These are phyloP conservation scores for Tulasnella sp. DNA, from an alignment of 768 basidiomycete species.

Conservation along the genomic window DNA sequence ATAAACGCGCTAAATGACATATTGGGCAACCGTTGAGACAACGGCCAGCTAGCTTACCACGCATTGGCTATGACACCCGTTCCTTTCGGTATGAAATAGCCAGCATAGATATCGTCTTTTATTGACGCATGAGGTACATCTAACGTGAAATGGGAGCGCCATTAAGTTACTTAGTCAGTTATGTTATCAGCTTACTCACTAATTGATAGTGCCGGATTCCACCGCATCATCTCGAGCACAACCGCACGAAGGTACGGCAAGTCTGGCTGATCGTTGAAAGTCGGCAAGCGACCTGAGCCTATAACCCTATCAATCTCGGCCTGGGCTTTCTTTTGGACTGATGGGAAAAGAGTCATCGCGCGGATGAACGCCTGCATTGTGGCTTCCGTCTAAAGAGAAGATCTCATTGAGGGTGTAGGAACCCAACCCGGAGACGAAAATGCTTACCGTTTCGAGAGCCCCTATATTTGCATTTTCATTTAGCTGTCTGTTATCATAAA, in stretches of 20 bases:
- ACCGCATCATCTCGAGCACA: constrained; percentile 29
- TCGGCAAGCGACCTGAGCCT: constrained; percentile 33
- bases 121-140: not conserved
- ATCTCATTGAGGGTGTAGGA: too few species aligned
- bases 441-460: constrained; percentile 3
- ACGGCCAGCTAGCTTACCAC: not conserved
- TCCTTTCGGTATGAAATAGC: constrained; percentile 1
- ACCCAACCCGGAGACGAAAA: not conserved
- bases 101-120: not conserved
- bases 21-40: not conserved
- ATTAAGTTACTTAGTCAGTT: not conserved
- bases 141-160: not conserved
- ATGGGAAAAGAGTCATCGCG: constrained; percentile 33
- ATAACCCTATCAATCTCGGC: constrained; percentile 39
- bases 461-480: not conserved
- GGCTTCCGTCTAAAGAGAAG: constrained; percentile 29
- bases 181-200: not conserved
- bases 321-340: constrained; percentile 36
- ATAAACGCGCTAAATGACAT: not conserved
- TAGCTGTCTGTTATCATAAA: not conserved
- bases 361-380: constrained; percentile 24
- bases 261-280: constrained; percentile 29
- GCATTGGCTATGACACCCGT: not conserved
- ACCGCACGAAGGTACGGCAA: constrained; percentile 31
- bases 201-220: constrained; percentile 21